Evolutionary conservation across 164 flowering plant genomes (phyloP).

Genomic region (Euptelea pleiosperma): DNA sequence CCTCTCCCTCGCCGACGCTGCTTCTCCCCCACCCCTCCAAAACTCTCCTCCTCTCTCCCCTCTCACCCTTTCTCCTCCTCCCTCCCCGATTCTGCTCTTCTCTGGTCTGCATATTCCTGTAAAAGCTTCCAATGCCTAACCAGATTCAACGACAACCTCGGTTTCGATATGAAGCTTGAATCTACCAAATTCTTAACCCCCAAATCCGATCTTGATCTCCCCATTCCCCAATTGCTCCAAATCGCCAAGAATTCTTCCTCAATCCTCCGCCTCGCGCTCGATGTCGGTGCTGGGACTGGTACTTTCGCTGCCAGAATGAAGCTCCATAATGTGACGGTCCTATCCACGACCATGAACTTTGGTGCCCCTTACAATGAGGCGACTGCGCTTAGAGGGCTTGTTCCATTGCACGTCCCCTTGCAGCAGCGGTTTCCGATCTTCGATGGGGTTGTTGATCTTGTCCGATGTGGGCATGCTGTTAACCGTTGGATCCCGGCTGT

Average conservation of each 20-base stretch:
- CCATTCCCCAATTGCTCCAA: slow-evolving; percentile 24
- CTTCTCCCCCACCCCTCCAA: slow-evolving; percentile 54
- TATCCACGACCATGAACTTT: slow-evolving; percentile 83
- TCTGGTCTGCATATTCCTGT: slow-evolving; percentile 52
- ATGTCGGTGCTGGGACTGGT: slow-evolving; percentile 86
- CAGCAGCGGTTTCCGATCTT: slow-evolving; percentile 92
- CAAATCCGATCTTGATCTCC: slow-evolving; percentile 45
- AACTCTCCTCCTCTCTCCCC: slow-evolving; percentile 37
- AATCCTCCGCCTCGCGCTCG: slow-evolving; percentile 65
- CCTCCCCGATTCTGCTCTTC: slow-evolving; percentile 46
- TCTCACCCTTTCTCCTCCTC: slow-evolving; percentile 41
- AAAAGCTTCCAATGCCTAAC: slow-evolving; percentile 52
- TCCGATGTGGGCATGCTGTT: slow-evolving; percentile 77
- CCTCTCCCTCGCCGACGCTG: slow-evolving; percentile 95
- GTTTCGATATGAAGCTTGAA: slow-evolving; percentile 51
- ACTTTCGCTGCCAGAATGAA: slow-evolving; percentile 84
- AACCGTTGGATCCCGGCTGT: slow-evolving; percentile 84
- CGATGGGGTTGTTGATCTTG: slow-evolving; percentile 81
- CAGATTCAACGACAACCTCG: slow-evolving; percentile 30
- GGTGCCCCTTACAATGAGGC: slow-evolving; percentile 74
- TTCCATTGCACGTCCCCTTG: slow-evolving; percentile 79
- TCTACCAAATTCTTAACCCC: slow-evolving; percentile 33
- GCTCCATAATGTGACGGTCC: slow-evolving; percentile 58
- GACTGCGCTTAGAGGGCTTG: slow-evolving; percentile 68
- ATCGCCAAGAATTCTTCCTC: slow-evolving; percentile 18